phyloP scores from a whole-genome alignment of 2,329 filamentous ascomycete genomes.

The Aureobasidium sp. region DNA sequence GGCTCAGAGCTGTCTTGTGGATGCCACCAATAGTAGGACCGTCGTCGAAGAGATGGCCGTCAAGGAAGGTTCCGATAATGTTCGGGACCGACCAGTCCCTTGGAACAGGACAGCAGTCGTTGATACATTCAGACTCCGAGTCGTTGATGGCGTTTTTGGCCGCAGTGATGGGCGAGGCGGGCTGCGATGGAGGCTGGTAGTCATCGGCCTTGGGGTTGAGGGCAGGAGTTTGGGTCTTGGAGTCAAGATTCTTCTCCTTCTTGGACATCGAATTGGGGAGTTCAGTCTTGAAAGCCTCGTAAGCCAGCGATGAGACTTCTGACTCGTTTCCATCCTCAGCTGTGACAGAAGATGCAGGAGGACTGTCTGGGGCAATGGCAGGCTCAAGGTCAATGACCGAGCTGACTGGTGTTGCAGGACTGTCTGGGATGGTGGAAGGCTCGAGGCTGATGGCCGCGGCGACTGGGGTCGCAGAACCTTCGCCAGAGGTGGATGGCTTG shows the following conservation, averaged over 20 bases:
- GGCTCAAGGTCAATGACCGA: too few relatives aligned
- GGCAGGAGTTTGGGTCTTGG: neutral
- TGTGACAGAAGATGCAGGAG: neutral
- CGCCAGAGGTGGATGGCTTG: neutral
- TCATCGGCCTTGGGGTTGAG: neutral
- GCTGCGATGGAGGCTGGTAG: neutral
- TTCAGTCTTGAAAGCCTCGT: neutral
- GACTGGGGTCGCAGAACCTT: neutral
- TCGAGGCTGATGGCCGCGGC: neutral
- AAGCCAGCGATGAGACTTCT: neutral
- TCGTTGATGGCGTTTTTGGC: neutral
- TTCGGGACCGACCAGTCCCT: neutral
- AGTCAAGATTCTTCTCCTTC: neutral
- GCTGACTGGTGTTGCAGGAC: too few relatives aligned
- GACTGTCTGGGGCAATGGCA: neutral
- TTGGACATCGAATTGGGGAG: neutral
- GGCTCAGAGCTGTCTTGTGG: neutral
- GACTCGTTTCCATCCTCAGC: neutral
- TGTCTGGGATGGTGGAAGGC: too few relatives aligned
- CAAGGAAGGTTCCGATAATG: neutral
- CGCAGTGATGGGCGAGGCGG: neutral
- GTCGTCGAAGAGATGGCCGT: neutral
- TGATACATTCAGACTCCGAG: neutral
- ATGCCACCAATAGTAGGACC: neutral
- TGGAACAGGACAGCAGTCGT: neutral